Evolutionary conservation across 75 land plant genomes (phyloP).

Genomic region (Sequoia sempervirens): DNA sequence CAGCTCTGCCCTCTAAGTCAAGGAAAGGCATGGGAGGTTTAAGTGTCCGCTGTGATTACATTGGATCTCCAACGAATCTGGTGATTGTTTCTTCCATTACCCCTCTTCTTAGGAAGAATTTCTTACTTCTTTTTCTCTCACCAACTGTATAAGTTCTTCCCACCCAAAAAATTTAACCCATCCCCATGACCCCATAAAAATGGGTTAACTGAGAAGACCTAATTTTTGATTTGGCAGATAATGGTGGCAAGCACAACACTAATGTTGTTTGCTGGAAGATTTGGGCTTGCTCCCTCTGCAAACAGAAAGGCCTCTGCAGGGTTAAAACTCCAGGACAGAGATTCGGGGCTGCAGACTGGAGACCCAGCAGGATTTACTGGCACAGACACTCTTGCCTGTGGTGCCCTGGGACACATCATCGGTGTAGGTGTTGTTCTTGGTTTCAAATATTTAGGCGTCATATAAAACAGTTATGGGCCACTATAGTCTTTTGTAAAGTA

Average conservation of each 20-base stretch:
- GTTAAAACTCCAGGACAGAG: constrained; percentile 78
- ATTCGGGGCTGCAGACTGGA: constrained; percentile 93
- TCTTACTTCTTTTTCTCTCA: no score
- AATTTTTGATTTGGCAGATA: constrained; percentile 38
- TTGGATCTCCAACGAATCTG: constrained; percentile 90
- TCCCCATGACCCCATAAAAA: neutral
- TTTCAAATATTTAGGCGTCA: constrained; percentile 58
- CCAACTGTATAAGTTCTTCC: neutral
- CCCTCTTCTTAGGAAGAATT: no score
- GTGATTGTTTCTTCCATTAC: constrained; percentile 22
- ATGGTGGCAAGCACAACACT: constrained; percentile 76
- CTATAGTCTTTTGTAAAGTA: neutral
- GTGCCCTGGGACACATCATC: constrained; percentile 76
- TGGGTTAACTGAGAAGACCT: neutral
- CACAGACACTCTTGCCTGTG: constrained; percentile 89
- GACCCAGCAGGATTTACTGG: constrained; percentile 97
- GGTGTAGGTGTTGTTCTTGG: constrained; percentile 96
- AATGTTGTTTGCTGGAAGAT: constrained; percentile 89
- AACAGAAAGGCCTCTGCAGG: constrained; percentile 84
- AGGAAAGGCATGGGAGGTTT: constrained; percentile 51
- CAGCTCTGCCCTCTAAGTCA: constrained; percentile 23
- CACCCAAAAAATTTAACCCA: neutral
- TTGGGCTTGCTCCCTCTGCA: constrained; percentile 94
- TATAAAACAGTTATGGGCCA: constrained; percentile 31
- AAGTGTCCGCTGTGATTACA: constrained; percentile 80